Conservation (phyloP, 768 basidiomycete species). For the Mycena chlorophos region DNA sequence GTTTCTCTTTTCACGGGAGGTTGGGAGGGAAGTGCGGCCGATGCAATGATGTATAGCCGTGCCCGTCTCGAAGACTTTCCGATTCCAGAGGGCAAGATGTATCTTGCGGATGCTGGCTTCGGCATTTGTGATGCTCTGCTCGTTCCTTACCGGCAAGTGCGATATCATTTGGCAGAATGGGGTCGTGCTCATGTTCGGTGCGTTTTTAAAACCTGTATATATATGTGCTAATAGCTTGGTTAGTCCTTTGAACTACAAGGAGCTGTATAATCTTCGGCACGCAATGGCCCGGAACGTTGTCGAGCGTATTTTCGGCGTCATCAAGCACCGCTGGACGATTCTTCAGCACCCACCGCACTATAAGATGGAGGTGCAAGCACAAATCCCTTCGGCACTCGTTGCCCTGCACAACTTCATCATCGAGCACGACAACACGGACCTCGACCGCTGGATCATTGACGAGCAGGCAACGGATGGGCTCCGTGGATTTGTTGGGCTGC, state of each 20-base stretch:
- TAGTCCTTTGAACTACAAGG: conserved; percentile 37
- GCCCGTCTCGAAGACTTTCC: conserved; percentile 28
- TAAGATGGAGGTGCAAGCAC: conserved; percentile 26
- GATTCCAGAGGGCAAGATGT: conserved; percentile 33
- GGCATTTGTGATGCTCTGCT: conserved; percentile 33
- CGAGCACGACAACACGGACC: conserved; percentile 22
- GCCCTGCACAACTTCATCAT: conserved; percentile 33
- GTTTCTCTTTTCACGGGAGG: conserved; percentile 41
- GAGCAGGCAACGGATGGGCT: conserved; percentile 16
- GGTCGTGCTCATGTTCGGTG: conserved; percentile 22
- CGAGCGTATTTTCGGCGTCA: too few species aligned
- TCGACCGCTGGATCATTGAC: conserved; percentile 29
- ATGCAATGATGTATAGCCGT: conserved; percentile 34
- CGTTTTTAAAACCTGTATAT: conserved; percentile 4
- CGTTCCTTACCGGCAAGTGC: conserved; percentile 37
- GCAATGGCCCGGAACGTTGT: conserved; percentile 39
- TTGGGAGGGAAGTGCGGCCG: conserved; percentile 42
- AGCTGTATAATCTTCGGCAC: conserved; percentile 45
- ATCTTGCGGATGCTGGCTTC: too few species aligned
- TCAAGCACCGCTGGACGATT: conserved; percentile 29
- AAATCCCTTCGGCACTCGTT: conserved; percentile 24
- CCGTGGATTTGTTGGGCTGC: neutral
- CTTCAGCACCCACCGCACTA: conserved; percentile 24
- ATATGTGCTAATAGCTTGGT: conserved; percentile 11
- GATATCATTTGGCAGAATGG: conserved; percentile 42